Evolutionary conservation across 1,139 yeast genomes (phyloP).

Genomic region (Kodamaea alishanica): DNA sequence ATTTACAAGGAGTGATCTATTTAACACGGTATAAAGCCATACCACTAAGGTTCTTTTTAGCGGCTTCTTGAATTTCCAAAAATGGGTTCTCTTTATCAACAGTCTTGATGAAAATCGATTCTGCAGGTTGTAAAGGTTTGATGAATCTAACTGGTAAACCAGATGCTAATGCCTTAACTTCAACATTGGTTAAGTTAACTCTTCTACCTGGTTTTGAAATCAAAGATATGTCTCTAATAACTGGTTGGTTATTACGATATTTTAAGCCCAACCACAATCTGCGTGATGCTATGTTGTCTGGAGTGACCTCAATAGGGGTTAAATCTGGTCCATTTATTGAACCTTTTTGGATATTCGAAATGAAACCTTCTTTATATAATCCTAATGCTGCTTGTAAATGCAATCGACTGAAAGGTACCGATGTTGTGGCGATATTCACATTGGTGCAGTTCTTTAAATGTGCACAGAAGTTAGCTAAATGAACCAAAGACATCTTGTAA

Average conservation of each 20-base stretch:
- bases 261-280: slow-evolving; percentile 90
- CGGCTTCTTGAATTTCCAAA: slow-evolving; percentile 81
- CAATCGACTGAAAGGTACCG: slow-evolving; percentile 79
- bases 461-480: slow-evolving; percentile 79
- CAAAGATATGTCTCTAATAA: slow-evolving; percentile 65
- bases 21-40: slow-evolving; percentile 79
- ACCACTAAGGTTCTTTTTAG: slow-evolving; percentile 67
- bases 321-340: slow-evolving; percentile 86
- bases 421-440: slow-evolving; percentile 69
- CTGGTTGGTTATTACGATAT: slow-evolving; percentile 78
- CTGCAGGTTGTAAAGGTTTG: slow-evolving; percentile 86
- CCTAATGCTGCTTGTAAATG: slow-evolving; percentile 83
- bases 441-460: slow-evolving; percentile 86
- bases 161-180: slow-evolving; percentile 67
- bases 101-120: slow-evolving; percentile 65
- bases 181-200: slow-evolving; percentile 59
- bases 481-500: slow-evolving; percentile 70
- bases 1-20: slow-evolving; percentile 22
- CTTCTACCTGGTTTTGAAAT: slow-evolving; percentile 84
- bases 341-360: slow-evolving; percentile 82
- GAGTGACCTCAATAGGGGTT: slow-evolving; percentile 72
- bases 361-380: slow-evolving; percentile 85
- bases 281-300: slow-evolving; percentile 81
- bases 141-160: slow-evolving; percentile 75
- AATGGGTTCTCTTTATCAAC: slow-evolving; percentile 44